Conservation (phyloP, 192 early-diverging fungal species). For the Chytriomyces confervae region DNA sequence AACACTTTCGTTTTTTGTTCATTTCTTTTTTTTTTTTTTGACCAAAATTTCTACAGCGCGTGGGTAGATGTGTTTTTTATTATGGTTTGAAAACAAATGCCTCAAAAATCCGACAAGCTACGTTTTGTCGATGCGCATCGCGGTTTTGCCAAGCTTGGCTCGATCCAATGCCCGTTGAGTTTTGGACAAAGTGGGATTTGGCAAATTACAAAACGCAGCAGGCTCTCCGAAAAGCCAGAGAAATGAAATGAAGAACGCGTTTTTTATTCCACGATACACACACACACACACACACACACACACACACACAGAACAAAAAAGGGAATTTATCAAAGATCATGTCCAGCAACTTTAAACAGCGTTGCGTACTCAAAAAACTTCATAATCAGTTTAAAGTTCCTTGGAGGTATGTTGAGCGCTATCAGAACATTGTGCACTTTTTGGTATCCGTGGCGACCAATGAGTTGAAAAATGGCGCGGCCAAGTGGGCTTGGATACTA, state of each 20-base stretch:
- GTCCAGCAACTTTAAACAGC: conserved; percentile 33
- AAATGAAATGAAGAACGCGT: background rate
- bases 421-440: conserved; percentile 92
- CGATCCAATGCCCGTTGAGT: too few relatives aligned
- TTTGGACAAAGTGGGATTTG: too few relatives aligned
- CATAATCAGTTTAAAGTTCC: conserved; percentile 72
- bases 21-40: too few relatives aligned
- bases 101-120: too few relatives aligned
- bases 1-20: too few relatives aligned
- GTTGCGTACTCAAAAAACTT: conserved; percentile 65
- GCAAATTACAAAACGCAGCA: too few relatives aligned
- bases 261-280: background rate
- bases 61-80: too few relatives aligned
- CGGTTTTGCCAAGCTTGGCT: too few relatives aligned
- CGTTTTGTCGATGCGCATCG: too few relatives aligned
- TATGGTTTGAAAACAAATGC: too few relatives aligned
- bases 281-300: background rate
- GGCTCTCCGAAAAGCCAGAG: background rate
- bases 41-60: too few relatives aligned
- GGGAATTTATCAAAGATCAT: conserved; percentile 5
- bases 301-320: background rate
- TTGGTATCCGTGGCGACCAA: conserved; percentile 83
- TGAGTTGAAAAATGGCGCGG: conserved; percentile 82
- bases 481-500: conserved; percentile 90
- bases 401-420: conserved; percentile 82